A percentile compares a stretch with the other conserved stretches of the same genome.
These are phyloP conservation scores for Protomyces inouyei DNA, from an alignment of 1,139 yeast species.

Conservation along the genomic window DNA sequence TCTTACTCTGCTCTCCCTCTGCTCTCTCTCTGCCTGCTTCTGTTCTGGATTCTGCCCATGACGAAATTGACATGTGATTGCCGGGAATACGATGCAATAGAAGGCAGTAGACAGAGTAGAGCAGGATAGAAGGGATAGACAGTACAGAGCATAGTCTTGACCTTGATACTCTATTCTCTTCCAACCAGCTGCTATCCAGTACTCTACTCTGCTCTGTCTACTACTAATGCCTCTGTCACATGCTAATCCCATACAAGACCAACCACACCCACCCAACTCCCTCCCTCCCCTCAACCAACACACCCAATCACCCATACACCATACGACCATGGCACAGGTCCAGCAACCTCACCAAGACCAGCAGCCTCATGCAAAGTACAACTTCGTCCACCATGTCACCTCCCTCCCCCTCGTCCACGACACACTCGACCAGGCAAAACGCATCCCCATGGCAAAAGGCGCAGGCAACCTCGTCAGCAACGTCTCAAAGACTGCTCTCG, in stretches of 20 bases:
- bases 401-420: conserved; percentile 21
- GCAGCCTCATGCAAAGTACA: neutral
- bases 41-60: no score
- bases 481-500: conserved; percentile 3
- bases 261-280: neutral
- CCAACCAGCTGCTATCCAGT: no score
- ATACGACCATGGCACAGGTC: neutral
- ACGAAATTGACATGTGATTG: neutral
- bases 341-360: neutral
- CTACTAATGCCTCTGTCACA: neutral
- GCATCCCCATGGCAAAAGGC: conserved; percentile 11
- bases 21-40: no score
- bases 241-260: neutral
- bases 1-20: no score
- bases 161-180: no score
- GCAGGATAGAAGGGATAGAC: neutral
- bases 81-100: neutral
- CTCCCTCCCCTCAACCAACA: neutral
- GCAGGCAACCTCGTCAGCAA: conserved; percentile 14
- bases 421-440: conserved; percentile 17
- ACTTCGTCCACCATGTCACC: conserved; percentile 17
- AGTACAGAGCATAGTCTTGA: neutral
- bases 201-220: no score
- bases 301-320: neutral
- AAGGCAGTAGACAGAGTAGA: neutral